Conservation (phyloP, 164 flowering plant species). For the Saururus chinensis region DNA sequence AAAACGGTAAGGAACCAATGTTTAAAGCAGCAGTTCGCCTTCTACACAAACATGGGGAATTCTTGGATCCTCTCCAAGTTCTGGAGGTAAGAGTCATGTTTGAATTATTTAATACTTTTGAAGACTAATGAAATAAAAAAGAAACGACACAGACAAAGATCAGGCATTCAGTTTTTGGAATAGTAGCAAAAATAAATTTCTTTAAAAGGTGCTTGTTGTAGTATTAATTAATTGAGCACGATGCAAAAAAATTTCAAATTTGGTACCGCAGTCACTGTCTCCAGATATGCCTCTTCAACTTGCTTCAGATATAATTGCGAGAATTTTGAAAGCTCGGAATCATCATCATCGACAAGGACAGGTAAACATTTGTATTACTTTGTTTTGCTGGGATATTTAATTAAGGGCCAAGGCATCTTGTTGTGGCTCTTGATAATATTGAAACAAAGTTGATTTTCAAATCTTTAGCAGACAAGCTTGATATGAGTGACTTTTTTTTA, state of each 20-base stretch:
- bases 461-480: no score
- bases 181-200: background rate
- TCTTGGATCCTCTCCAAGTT: constrained; percentile 87
- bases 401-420: background rate
- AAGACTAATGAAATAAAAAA: no score
- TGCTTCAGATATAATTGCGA: constrained; percentile 80
- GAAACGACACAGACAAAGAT: no score
- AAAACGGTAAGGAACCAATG: constrained; percentile 93
- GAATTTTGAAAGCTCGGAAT: constrained; percentile 87
- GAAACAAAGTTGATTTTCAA: no score
- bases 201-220: background rate
- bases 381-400: background rate
- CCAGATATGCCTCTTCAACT: constrained; percentile 93
- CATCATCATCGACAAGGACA: constrained; percentile 89
- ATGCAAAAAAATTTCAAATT: constrained; percentile 4
- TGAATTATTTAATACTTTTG: no score
- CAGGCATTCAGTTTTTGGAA: no score
- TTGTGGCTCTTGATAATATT: no score
- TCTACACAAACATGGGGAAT: constrained; percentile 95
- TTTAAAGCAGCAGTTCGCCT: constrained; percentile 97
- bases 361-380: constrained; percentile 23
- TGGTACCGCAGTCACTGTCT: constrained; percentile 66
- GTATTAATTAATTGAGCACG: background rate
- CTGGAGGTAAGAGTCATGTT: constrained; percentile 43
- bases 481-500: no score